Conservation (phyloP, 306 rosid species). For the Vicia faba region DNA sequence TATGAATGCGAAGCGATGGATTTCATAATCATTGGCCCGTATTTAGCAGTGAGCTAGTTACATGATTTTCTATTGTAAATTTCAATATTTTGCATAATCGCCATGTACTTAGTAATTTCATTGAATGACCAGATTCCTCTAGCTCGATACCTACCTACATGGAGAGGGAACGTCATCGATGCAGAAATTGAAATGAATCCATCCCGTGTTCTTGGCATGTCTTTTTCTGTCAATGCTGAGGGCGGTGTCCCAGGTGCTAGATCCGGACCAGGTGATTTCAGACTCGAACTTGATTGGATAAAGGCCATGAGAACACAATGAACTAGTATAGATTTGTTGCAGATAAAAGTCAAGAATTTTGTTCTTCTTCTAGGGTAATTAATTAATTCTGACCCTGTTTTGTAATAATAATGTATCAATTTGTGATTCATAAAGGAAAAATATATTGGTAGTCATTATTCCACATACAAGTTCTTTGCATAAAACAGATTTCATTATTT, state of each 20-base stretch:
- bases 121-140: conserved; percentile 70
- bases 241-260: conserved; percentile 79
- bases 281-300: conserved; percentile 79
- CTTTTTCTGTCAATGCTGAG: conserved; percentile 85
- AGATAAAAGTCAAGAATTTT: conserved; percentile 28
- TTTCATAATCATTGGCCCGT: neutral
- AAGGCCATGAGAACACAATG: conserved; percentile 70
- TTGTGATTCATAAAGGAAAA: conserved; percentile 32
- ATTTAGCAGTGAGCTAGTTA: neutral
- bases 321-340: conserved; percentile 38
- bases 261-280: conserved; percentile 89
- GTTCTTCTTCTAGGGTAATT: conserved; percentile 12
- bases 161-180: conserved; percentile 88
- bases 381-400: conserved; percentile 18
- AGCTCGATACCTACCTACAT: conserved; percentile 85
- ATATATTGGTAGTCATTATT: conserved; percentile 23
- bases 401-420: conserved; percentile 36
- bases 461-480: conserved; percentile 17
- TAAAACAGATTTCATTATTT: conserved; percentile 24
- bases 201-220: conserved; percentile 80
- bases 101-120: conserved; percentile 26
- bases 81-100: neutral
- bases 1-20: neutral
- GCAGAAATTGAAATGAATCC: conserved; percentile 85
- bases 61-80: conserved; percentile 13